Conservation (phyloP, 2,329 filamentous ascomycete species). For the Mycosphaerella sp. region DNA sequence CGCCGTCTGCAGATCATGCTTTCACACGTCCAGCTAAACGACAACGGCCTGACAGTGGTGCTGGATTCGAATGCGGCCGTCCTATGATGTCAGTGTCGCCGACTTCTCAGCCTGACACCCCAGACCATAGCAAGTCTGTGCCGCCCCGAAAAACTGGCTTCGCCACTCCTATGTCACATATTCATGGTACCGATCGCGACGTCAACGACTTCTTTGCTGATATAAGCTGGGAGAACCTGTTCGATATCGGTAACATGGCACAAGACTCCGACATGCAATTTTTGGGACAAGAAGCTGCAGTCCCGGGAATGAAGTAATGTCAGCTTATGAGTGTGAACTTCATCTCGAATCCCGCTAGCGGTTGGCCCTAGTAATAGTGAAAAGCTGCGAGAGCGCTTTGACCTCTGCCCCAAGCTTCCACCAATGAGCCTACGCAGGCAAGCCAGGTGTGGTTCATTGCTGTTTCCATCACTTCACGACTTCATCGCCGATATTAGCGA, state of each 20-base stretch:
- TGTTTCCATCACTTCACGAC: too few species aligned
- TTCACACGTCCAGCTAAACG: conserved; percentile 16
- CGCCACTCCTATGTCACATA: conserved; percentile 10
- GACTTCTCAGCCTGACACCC: conserved; percentile 4
- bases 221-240: conserved; percentile 22
- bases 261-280: conserved; percentile 19
- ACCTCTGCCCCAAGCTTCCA: too few species aligned
- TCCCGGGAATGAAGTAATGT: conserved; percentile 1
- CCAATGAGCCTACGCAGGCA: too few species aligned
- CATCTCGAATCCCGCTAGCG: too few species aligned
- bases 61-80: conserved; percentile 7
- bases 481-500: too few species aligned
- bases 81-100: conserved; percentile 9
- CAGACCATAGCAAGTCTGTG: conserved; percentile 1
- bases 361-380: too few species aligned
- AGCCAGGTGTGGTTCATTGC: too few species aligned
- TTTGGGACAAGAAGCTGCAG: conserved; percentile 4
- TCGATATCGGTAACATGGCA: conserved; percentile 19
- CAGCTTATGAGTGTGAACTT: neutral
- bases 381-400: too few species aligned
- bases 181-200: conserved; percentile 12
- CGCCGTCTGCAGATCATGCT: conserved; percentile 11
- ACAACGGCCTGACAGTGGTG: conserved; percentile 7
- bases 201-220: conserved; percentile 23
- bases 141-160: conserved; percentile 8